These are phyloP conservation scores for Aspergillus latus DNA, from an alignment of 2,329 filamentous ascomycete genomes.

Conservation along the genomic window DNA sequence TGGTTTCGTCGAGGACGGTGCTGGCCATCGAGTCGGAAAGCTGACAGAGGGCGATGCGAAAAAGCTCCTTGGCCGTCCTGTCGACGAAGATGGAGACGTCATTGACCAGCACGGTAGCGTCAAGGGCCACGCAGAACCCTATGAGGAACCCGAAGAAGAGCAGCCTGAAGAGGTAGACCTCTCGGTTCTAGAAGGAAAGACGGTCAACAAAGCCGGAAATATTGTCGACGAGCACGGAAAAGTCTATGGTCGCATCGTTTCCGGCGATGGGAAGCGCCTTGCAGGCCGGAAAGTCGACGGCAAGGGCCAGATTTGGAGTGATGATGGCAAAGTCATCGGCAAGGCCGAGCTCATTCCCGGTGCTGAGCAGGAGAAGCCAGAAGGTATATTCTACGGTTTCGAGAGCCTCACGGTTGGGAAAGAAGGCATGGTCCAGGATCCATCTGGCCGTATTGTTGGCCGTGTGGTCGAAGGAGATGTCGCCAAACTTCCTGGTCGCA, in stretches of 20 bases:
- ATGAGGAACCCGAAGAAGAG: slow-evolving; percentile 52
- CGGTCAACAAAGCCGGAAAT: slow-evolving; percentile 64
- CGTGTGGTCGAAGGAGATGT: slow-evolving; percentile 64
- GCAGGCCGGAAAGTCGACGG: slow-evolving; percentile 63
- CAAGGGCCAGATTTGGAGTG: slow-evolving; percentile 64
- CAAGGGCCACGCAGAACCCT: slow-evolving; percentile 60
- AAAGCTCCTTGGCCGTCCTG: slow-evolving; percentile 67
- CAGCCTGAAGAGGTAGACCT: slow-evolving; percentile 52
- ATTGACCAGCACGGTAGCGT: slow-evolving; percentile 71
- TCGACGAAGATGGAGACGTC: slow-evolving; percentile 81
- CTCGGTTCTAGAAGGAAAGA: slow-evolving; percentile 61
- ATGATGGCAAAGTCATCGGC: slow-evolving; percentile 61
- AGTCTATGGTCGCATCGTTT: slow-evolving; percentile 58
- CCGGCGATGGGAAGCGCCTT: slow-evolving; percentile 56
- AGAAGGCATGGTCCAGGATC: slow-evolving; percentile 55
- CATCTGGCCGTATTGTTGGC: slow-evolving; percentile 47
- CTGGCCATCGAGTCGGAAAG: slow-evolving; percentile 74
- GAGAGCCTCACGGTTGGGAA: slow-evolving; percentile 58
- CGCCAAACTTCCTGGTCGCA: slow-evolving; percentile 63
- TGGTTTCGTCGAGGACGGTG: slow-evolving; percentile 67
- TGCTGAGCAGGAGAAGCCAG: slow-evolving; percentile 47
- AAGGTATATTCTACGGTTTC: slow-evolving; percentile 62
- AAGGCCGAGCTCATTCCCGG: slow-evolving; percentile 58
- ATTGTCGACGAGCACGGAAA: slow-evolving; percentile 61
- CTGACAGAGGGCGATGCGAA: slow-evolving; percentile 70